These are phyloP conservation scores for Pythium brachiatum DNA, from an alignment of 352 stramenopile genomes.

Conservation along the genomic window DNA sequence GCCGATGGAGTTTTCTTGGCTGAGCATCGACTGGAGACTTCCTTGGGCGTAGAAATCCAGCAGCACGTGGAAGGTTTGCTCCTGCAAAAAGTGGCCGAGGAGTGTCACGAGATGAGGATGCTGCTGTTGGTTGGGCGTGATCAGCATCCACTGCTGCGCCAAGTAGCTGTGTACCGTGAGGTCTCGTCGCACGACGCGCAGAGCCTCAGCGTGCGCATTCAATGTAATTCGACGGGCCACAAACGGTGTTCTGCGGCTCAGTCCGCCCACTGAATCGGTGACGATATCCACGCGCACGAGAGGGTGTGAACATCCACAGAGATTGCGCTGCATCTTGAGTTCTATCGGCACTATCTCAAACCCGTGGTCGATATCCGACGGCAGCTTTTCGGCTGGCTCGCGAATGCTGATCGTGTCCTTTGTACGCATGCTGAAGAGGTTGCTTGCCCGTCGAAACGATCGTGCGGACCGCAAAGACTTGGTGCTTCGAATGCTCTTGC, in stretches of 20 bases:
- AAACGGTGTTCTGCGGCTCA: neutral
- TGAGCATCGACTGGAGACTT: constrained; percentile 10
- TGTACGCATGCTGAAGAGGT: constrained; percentile 1
- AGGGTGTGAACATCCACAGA: constrained; percentile 19
- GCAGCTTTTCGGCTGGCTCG: constrained; percentile 7
- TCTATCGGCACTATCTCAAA: constrained; percentile 19
- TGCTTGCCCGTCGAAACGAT: constrained; percentile 7
- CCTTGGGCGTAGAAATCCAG: constrained; percentile 19
- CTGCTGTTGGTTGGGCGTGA: constrained; percentile 4
- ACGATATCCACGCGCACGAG: constrained; percentile 23
- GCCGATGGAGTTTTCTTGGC: neutral
- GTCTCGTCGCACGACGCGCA: neutral
- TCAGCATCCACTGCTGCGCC: constrained; percentile 8
- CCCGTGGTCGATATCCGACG: constrained; percentile 1
- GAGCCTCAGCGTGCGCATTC: neutral
- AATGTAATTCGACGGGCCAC: constrained; percentile 19
- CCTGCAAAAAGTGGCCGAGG: constrained; percentile 14
- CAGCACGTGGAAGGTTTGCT: constrained; percentile 22
- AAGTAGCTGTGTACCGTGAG: constrained; percentile 23
- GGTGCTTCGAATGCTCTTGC: constrained; percentile 1
- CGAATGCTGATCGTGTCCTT: neutral
- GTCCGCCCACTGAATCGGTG: neutral
- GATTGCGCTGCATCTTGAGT: constrained; percentile 27
- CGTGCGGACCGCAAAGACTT: constrained; percentile 6
- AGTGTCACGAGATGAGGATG: constrained; percentile 20